Evolutionary conservation across 371 early-diverging fungal genomes (phyloP), one percentile per base, ranked within the genome.

Genomic region (Dichotomocladium elegans): DNA sequence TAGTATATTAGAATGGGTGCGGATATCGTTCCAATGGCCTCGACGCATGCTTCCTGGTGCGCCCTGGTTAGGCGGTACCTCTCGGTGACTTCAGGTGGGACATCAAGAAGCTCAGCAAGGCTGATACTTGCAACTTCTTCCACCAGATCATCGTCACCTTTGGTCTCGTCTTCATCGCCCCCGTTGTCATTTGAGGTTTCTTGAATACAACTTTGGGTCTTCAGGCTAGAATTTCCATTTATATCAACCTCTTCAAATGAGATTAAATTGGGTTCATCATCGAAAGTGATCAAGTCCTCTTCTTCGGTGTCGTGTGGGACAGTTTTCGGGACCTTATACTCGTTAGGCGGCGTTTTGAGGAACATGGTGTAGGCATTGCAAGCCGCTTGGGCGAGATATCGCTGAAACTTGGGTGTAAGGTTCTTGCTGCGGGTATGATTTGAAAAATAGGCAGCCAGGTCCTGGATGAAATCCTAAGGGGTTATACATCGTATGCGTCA

Each of bases 1-100:
- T 74, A 72, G 28, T 72, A 69, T 0, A 72, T 34, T 28, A 72
- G 48, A 15, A 66, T 47, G 9, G 67, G 66, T 2, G 64, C 43
- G 19, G 60, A 49, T 2, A 66, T 61, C 2, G 44, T 60, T 11
- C 61, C 50, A 12, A 63, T 47, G 49, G 63, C 61, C 0, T 30
- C 5, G 30, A 74, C 45, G 4, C 60, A 46, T 1, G 54, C 55
- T 15, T 49, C 22, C 27, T 74, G 65, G 22, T 74, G 68, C 3
- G 47, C 28, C 15, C 53, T 41, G 10, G 47, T 33, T 4, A 60
- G 7, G 30, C 37, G 26, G 51, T 58, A 59, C n/a, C 63, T 24
- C 30, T 19, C 19, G 17, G 55, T 35, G 29, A 51, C 51, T 19
- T 62, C 60, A 2, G 59, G 53, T 21, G 63, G 58, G 21, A 62